Conservation (phyloP, 1,284 basidiomycete genomes). For the Puccinia hordei region DNA sequence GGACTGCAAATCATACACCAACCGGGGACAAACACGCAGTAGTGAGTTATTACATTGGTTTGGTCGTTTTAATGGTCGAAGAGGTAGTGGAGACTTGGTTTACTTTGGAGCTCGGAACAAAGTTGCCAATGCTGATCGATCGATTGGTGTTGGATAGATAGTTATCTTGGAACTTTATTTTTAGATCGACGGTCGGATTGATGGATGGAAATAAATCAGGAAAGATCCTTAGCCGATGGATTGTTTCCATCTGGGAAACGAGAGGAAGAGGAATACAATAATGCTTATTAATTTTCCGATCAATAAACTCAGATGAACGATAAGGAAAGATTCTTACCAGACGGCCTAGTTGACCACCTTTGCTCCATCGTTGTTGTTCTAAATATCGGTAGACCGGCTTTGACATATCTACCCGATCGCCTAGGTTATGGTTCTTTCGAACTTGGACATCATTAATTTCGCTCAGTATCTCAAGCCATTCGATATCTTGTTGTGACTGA, state of each 20-base stretch:
- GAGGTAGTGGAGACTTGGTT: slow-evolving; percentile 71
- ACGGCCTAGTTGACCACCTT: slow-evolving; percentile 77
- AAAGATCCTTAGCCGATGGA: slow-evolving; percentile 83
- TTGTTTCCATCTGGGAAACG: slow-evolving; percentile 75
- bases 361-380: slow-evolving; percentile 80
- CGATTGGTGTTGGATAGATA: slow-evolving; percentile 52
- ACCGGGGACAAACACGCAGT: background rate
- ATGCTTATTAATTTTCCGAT: background rate
- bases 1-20: slow-evolving; percentile 64
- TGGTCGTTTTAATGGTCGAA: slow-evolving; percentile 67
- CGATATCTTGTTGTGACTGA: slow-evolving; percentile 5
- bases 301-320: background rate
- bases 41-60: background rate
- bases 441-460: slow-evolving; percentile 43
- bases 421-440: background rate
- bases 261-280: background rate
- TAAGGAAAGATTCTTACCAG: slow-evolving; percentile 64
- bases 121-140: slow-evolving; percentile 39
- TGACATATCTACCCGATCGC: slow-evolving; percentile 59
- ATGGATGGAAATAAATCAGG: slow-evolving; percentile 79
- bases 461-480: slow-evolving; percentile 38
- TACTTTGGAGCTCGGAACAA: slow-evolving; percentile 61
- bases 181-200: slow-evolving; percentile 69
- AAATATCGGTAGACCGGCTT: slow-evolving; percentile 75
- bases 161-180: slow-evolving; percentile 64